Evolutionary conservation across 2,329 filamentous ascomycete species (phyloP).

Genomic region (Pestalotiopsis sp.): DNA sequence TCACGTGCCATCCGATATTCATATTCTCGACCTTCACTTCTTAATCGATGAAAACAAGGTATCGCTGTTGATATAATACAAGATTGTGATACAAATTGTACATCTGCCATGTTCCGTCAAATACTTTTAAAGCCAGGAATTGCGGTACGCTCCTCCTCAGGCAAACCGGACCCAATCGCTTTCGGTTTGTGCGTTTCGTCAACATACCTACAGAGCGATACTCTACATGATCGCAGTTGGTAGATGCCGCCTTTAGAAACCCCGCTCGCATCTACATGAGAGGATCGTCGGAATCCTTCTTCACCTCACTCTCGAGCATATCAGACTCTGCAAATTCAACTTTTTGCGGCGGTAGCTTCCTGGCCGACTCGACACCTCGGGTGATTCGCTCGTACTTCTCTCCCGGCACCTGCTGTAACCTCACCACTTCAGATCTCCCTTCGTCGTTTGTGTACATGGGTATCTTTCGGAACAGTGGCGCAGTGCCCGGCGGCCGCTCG

Average conservation of each 20-base stretch:
- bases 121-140: background rate
- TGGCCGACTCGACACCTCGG: conserved; percentile 4
- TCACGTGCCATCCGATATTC: background rate
- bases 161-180: background rate
- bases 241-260: background rate
- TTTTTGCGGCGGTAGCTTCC: background rate
- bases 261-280: background rate
- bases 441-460: background rate
- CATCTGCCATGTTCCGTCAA: background rate
- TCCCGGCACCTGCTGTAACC: background rate
- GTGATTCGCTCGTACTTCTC: background rate
- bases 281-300: background rate
- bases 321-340: background rate
- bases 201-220: background rate
- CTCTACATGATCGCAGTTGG: background rate
- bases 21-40: background rate
- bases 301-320: background rate
- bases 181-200: background rate
- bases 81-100: background rate
- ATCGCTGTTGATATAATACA: background rate
- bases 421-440: background rate
- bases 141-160: background rate
- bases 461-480: background rate
- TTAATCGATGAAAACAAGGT: background rate
- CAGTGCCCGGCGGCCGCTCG: background rate